Base-by-base conservation (phyloP, 2,329 filamentous ascomycete species). In the Cordyceps fumosorosea region DNA sequence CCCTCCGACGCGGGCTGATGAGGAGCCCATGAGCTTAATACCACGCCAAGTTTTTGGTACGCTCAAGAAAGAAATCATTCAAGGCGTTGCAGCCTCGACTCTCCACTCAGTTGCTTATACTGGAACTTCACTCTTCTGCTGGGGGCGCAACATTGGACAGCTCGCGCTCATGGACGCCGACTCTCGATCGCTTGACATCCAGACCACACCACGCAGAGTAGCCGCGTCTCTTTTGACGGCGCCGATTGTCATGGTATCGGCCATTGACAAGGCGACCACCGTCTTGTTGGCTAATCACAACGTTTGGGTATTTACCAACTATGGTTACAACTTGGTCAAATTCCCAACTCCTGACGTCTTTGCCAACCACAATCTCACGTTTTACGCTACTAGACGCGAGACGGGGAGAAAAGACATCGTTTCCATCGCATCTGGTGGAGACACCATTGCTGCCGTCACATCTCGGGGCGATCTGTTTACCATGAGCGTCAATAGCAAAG, bases 131-230 rank as follows among this genome's bases (percentile, higher is more conserved):
- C 77, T 99, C 1, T 99, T 90, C 71, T 96, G 91, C 2, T 99
- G 96, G 81, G 95, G 95, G 24, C 96, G 95, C 69, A 99, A 98
- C 69, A 87, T 92, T 67, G 95, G 95, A 1, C 95, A 99, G 73
- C 83, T 99, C 53, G 95, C 92, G 5, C 82, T 99, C 59, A 92
- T 97, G 77, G 95, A 97, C 72, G 93, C 95, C 0, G 93, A 98
- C 75, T 96, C 95, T 29, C 86, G 93, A 52, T 97, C 92, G 0
- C 82, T 98, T 5, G 90, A 95, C 67, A 78, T 89, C n/a, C 95
- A 98, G 70, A 77, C 83, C 22, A 86, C 85, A 0, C 95, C 95
- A 26, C 85, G 95, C 53, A 93, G 89, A 70, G 93, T 99, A 50
- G 93, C 91, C 0, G 91, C 91, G 0, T 95, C 92, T 0, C 80